Base-by-base conservation (phyloP, 2,329 filamentous ascomycete genomes). In the Podosphaera xanthii region DNA sequence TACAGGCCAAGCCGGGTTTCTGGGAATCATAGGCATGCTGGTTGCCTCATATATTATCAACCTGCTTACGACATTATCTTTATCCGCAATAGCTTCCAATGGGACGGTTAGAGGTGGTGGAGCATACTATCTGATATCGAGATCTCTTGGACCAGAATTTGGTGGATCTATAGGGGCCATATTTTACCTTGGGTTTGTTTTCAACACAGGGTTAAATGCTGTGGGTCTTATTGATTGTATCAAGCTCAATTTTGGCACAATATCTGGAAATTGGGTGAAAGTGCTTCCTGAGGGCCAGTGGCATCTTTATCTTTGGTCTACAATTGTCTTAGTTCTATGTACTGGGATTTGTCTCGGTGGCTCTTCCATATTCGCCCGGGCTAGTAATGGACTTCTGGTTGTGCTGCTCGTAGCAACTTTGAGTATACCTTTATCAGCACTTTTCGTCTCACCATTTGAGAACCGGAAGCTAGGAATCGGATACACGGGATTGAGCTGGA, bases 31-130 rank as follows among this genome's bases (percentile, higher is more conserved):
- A 68, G 84, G 80, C 57, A 78, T 92, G 70, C 78, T 94, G 61
- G 67, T 85, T 61, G 76, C 79, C 49, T 84, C 86, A n/a, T 94
- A 94, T 68, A 71, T 80, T 14, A 84, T 94, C 64, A 84, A 92
- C 68, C 75, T 92, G n/a, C 74, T 94, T 58, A 94, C 88, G 0
- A 87, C 85, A 0, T 81, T 94, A 66, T 94, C 87, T 2, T 78
- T 94, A 36, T 94, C 87, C 3, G 88, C 88, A 8, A 91, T 94
- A 65, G 88, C 88, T 40, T 90, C 87, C 1, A 94, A 94, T 69
- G 88, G 88, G 34, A 90, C 89, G 54, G 88, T 94, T 59, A 83
- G 87, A 65, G 88, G 87, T 12, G 88, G 88, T 12, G 88, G 88
- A 58, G 87, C 88, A 44, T 94, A 94, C 69, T 94, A 91, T 66